Evolutionary conservation across 768 basidiomycete genomes (phyloP).

Genomic region (Pleurotus ostreatus): DNA sequence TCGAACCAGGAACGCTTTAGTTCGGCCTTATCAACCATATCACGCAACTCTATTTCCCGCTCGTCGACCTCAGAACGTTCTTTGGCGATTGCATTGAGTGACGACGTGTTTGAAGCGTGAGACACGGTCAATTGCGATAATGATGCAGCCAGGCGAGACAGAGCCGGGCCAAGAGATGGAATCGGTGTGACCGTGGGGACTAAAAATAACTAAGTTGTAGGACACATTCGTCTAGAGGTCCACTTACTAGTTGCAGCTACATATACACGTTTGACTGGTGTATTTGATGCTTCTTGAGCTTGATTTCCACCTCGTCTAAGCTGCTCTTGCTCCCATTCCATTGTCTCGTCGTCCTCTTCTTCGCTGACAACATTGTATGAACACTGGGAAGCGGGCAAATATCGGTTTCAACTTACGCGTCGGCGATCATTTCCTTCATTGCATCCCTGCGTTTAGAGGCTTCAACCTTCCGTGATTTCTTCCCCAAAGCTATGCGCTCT

Average conservation of each 20-base stretch:
- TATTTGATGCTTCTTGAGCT: slow-evolving; percentile 28
- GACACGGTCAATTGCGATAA: slow-evolving; percentile 61
- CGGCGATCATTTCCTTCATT: slow-evolving; percentile 79
- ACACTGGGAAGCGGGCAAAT: background rate
- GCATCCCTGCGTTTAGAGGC: slow-evolving; percentile 59
- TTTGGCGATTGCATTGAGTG: slow-evolving; percentile 52
- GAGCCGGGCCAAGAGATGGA: slow-evolving; percentile 59
- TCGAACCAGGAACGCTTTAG: slow-evolving; percentile 79
- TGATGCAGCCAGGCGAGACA: slow-evolving; percentile 57
- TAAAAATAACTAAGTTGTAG: slow-evolving; percentile 23
- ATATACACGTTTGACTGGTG: slow-evolving; percentile 54
- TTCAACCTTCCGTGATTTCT: slow-evolving; percentile 73
- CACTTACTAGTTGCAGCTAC: slow-evolving; percentile 67
- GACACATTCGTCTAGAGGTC: background rate
- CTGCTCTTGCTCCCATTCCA: slow-evolving; percentile 85
- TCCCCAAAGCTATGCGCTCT: slow-evolving; percentile 82
- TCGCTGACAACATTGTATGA: slow-evolving; percentile 36
- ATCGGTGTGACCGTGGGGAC: slow-evolving; percentile 65
- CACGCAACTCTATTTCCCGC: slow-evolving; percentile 70
- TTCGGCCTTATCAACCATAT: slow-evolving; percentile 72
- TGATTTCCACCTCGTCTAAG: slow-evolving; percentile 68
- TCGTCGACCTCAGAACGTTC: slow-evolving; percentile 63
- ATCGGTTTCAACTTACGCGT: slow-evolving; percentile 53
- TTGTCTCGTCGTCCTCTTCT: slow-evolving; percentile 80
- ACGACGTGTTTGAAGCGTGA: slow-evolving; percentile 56